phyloP scores from a whole-genome alignment of 2,329 filamentous ascomycete species.

The Sphaerulina populicola region DNA sequence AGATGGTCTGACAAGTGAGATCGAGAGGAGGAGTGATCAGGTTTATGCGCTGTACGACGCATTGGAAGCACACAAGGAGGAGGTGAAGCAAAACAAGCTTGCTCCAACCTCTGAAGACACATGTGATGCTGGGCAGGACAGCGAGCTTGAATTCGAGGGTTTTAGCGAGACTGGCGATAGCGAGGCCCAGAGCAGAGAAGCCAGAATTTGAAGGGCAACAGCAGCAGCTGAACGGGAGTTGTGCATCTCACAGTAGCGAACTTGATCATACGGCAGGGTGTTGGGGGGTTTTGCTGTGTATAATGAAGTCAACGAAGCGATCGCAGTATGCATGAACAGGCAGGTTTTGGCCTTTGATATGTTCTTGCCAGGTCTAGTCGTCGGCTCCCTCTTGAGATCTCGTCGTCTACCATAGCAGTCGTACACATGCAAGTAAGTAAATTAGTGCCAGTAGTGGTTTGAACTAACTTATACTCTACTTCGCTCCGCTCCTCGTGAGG shows the following conservation, averaged over 20 bases:
- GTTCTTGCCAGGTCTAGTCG: no score
- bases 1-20: slow-evolving; percentile 51
- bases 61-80: slow-evolving; percentile 65
- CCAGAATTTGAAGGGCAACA: background rate
- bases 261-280: no score
- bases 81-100: slow-evolving; percentile 54
- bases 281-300: no score
- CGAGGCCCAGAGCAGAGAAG: slow-evolving; percentile 10
- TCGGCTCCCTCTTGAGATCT: no score
- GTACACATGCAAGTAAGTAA: no score
- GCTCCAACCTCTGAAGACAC: slow-evolving; percentile 48
- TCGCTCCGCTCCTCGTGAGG: background rate
- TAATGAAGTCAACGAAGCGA: no score
- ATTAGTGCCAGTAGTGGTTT: background rate
- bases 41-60: slow-evolving; percentile 80
- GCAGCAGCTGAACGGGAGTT: background rate
- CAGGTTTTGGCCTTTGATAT: no score
- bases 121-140: slow-evolving; percentile 28
- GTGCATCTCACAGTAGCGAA: no score
- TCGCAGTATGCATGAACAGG: no score
- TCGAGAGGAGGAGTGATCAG: slow-evolving; percentile 68
- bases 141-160: slow-evolving; percentile 30
- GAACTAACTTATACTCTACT: background rate
- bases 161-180: slow-evolving; percentile 26
- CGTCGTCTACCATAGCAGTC: no score